Percentiles rank a stretch among this genome's conserved stretches.
phyloP scores from a whole-genome alignment of 371 early-diverging fungal species.

The Mortierella sp. region DNA sequence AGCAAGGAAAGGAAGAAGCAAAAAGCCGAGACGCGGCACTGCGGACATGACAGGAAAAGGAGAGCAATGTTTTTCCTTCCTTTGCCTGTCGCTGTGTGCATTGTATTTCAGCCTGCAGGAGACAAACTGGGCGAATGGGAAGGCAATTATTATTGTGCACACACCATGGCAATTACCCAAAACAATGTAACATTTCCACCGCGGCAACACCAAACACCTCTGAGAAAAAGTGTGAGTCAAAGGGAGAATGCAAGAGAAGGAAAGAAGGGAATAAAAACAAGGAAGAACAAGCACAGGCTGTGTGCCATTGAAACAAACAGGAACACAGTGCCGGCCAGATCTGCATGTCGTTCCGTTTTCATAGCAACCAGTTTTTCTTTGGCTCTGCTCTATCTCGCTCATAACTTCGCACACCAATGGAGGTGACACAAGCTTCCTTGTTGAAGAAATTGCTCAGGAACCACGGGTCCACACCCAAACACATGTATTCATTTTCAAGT shows the following conservation, averaged over 20 bases:
- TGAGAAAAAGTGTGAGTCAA: neutral
- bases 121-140: neutral
- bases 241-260: neutral
- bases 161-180: neutral
- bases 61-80: neutral
- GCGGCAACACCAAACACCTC: neutral
- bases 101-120: neutral
- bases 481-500: neutral
- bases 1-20: neutral
- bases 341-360: neutral
- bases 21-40: neutral
- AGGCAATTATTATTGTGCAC: neutral
- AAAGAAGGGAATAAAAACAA: neutral
- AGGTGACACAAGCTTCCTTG: neutral
- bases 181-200: neutral
- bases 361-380: neutral
- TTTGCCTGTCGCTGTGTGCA: neutral
- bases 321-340: neutral
- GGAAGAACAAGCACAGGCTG: neutral
- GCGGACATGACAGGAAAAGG: neutral
- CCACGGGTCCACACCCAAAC: neutral
- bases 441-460: neutral
- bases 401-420: neutral
- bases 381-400: neutral
- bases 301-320: neutral